Percentiles rank a stretch among this genome's conserved stretches.
Evolutionary conservation across 495 filamentous ascomycete species (phyloP).

Genomic region (Neurospora sp.): DNA sequence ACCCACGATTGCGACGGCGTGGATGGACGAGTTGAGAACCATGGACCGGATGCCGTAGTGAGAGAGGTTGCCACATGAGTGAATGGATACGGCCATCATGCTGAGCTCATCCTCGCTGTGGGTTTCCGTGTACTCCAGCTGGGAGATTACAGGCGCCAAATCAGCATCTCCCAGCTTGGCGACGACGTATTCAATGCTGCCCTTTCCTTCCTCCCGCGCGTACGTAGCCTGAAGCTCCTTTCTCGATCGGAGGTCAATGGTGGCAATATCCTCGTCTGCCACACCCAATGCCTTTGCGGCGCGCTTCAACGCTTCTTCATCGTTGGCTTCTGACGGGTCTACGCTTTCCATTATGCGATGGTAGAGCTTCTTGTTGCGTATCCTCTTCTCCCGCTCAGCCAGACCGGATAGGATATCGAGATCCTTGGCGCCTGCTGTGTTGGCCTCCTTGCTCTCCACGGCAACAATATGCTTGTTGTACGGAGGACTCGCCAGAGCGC

Average conservation of each 20-base stretch:
- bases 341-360: conserved; percentile 36
- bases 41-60: conserved; percentile 88
- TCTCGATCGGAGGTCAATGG: conserved; percentile 36
- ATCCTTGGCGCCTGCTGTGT: conserved; percentile 71
- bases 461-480: conserved; percentile 83
- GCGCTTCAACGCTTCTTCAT: conserved; percentile 30
- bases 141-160: conserved; percentile 43
- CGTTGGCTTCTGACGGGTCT: conserved; percentile 27
- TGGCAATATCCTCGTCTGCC: conserved; percentile 22
- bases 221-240: conserved; percentile 38
- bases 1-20: conserved; percentile 85
- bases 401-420: conserved; percentile 72
- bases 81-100: conserved; percentile 85
- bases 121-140: conserved; percentile 21
- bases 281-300: conserved; percentile 26
- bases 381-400: conserved; percentile 53
- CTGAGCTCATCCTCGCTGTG: conserved; percentile 30
- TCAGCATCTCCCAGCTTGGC: conserved; percentile 49
- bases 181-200: conserved; percentile 59
- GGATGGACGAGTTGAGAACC: conserved; percentile 68
- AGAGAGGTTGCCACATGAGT: conserved; percentile 94
- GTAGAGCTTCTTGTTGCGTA: conserved; percentile 67
- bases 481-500: conserved; percentile 72
- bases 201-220: conserved; percentile 43
- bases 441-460: conserved; percentile 76